phyloP scores from a whole-genome alignment of 331 rosid species.

The Pyrus hybrid region DNA sequence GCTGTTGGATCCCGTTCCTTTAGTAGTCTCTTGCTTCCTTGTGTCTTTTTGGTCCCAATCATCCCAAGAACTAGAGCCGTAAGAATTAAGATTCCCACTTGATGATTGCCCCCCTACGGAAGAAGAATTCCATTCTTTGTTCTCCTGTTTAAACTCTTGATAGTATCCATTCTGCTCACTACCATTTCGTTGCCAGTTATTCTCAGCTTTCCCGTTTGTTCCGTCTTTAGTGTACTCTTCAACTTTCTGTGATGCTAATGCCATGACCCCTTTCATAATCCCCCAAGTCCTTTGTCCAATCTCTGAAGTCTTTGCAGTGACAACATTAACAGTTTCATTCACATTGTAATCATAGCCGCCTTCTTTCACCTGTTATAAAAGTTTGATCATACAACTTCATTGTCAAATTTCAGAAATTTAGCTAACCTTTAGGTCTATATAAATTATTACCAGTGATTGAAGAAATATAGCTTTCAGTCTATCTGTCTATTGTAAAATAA shows the following conservation, averaged over 20 bases:
- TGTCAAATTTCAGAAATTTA: background rate
- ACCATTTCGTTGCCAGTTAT: slow-evolving; percentile 53
- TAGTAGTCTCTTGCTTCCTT: slow-evolving; percentile 48
- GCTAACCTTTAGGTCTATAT: background rate
- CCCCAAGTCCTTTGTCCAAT: slow-evolving; percentile 97
- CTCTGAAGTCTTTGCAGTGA: slow-evolving; percentile 85
- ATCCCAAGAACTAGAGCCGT: slow-evolving; percentile 58
- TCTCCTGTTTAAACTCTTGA: slow-evolving; percentile 59
- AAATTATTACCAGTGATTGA: no score
- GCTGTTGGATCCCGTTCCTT: slow-evolving; percentile 39
- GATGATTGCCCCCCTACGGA: slow-evolving; percentile 55
- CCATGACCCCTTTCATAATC: slow-evolving; percentile 96
- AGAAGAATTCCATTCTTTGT: slow-evolving; percentile 62
- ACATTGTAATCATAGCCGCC: slow-evolving; percentile 97
- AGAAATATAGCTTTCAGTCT: background rate
- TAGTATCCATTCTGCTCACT: slow-evolving; percentile 55
- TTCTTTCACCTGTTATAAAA: slow-evolving; percentile 66
- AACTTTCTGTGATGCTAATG: slow-evolving; percentile 90
- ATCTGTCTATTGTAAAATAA: background rate
- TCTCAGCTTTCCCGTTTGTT: slow-evolving; percentile 45
- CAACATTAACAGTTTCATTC: slow-evolving; percentile 91
- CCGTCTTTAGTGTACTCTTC: slow-evolving; percentile 75
- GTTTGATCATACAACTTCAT: background rate
- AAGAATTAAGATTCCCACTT: slow-evolving; percentile 36
- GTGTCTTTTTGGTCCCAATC: slow-evolving; percentile 69